Conservation (phyloP, 352 stramenopile species). For the Pythium phragmiticola region DNA sequence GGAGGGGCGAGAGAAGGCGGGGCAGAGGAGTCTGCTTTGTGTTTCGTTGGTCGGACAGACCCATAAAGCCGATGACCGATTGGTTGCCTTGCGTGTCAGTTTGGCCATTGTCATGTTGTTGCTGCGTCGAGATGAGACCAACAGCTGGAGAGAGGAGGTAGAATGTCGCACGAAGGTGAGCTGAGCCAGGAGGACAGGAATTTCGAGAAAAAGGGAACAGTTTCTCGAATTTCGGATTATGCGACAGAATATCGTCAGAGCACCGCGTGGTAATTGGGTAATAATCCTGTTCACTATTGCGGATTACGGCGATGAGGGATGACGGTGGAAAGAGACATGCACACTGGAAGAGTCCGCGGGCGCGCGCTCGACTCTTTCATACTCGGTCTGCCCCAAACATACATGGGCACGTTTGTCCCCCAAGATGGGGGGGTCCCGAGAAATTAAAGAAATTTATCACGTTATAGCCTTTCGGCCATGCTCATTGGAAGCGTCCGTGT, state of each 20-base stretch:
- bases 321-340: too few species aligned
- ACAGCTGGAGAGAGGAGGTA: neutral
- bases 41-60: too few species aligned
- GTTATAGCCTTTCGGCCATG: slow-evolving; percentile 71
- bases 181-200: neutral
- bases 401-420: slow-evolving; percentile 1
- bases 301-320: too few species aligned
- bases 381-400: too few species aligned
- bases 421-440: slow-evolving; percentile 55
- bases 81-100: neutral
- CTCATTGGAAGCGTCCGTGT: rapidly evolving
- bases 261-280: neutral
- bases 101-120: slow-evolving; percentile 16
- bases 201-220: neutral
- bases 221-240: neutral
- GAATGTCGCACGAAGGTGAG: slow-evolving; percentile 17
- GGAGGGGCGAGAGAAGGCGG: neutral
- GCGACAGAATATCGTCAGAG: neutral
- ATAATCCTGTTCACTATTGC: too few species aligned
- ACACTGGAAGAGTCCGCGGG: too few species aligned
- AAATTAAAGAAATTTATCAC: slow-evolving; percentile 91
- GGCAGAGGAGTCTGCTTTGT: neutral
- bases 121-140: neutral
- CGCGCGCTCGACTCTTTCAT: too few species aligned
- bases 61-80: neutral